Percentiles rank a stretch among this genome's conserved stretches.
These are phyloP conservation scores for Coniferiporia weirii DNA, from an alignment of 1,284 basidiomycete species.

Conservation along the genomic window DNA sequence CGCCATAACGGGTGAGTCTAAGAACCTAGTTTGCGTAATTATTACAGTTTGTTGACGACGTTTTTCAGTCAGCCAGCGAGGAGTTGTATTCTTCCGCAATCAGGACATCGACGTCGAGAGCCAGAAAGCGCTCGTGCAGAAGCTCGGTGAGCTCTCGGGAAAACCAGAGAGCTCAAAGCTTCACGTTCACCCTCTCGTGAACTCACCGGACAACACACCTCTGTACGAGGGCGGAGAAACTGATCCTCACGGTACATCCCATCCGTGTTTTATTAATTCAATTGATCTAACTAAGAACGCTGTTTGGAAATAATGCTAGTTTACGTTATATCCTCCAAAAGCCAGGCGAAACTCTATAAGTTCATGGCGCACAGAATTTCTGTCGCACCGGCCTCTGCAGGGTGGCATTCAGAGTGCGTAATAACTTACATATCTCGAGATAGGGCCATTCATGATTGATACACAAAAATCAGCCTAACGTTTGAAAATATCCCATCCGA, in stretches of 20 bases:
- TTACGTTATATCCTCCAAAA: constrained; percentile 16
- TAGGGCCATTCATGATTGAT: background rate
- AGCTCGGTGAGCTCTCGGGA: constrained; percentile 35
- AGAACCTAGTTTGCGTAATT: background rate
- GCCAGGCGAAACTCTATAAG: constrained; percentile 16
- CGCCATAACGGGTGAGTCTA: constrained; percentile 11
- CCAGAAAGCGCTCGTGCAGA: constrained; percentile 33
- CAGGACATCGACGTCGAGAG: constrained; percentile 32
- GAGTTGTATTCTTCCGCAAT: constrained; percentile 44
- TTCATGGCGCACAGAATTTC: constrained; percentile 13
- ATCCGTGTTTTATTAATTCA: constrained; percentile 1
- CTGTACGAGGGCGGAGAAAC: constrained; percentile 23
- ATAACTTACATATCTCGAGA: background rate
- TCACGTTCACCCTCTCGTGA: constrained; percentile 41
- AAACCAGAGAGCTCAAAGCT: constrained; percentile 33
- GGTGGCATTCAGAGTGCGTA: constrained; percentile 31
- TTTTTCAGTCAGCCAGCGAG: constrained; percentile 36
- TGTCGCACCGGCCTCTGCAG: constrained; percentile 7
- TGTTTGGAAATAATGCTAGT: constrained; percentile 6
- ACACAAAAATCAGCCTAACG: constrained; percentile 25
- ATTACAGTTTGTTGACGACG: background rate
- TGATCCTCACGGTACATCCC: constrained; percentile 21
- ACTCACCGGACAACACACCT: constrained; percentile 25
- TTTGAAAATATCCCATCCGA: constrained; percentile 43
- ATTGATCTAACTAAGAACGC: background rate